A percentile compares a stretch with the other conserved stretches of the same genome.
phyloP scores from a whole-genome alignment of 306 rosid species.

The Boehmeria nivea region DNA sequence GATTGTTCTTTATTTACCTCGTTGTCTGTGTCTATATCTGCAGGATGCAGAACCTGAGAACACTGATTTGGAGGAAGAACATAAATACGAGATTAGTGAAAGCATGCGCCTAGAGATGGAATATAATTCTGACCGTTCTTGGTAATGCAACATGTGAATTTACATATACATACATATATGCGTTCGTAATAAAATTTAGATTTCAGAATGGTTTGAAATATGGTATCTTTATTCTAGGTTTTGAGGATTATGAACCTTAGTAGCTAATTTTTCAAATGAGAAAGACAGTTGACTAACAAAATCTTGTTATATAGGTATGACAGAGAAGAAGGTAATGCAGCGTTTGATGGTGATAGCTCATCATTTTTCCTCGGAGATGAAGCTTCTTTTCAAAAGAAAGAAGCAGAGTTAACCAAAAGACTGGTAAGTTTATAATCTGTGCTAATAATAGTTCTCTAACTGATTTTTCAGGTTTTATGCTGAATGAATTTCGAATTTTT shows the following conservation, averaged over 20 bases:
- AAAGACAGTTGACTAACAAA: conserved; percentile 14
- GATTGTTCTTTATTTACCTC: background rate
- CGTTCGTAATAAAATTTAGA: background rate
- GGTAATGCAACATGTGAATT: conserved; percentile 42
- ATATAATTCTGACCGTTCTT: conserved; percentile 85
- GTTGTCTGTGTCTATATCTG: conserved; percentile 9
- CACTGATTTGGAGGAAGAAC: conserved; percentile 44
- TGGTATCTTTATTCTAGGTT: background rate
- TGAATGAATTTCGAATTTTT: background rate
- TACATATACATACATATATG: background rate
- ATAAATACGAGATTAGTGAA: conserved; percentile 75
- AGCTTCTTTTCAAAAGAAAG: conserved; percentile 90
- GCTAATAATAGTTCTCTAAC: too few relatives aligned
- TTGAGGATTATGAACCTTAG: background rate
- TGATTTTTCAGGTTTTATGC: background rate
- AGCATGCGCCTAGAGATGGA: conserved; percentile 95
- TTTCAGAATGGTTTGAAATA: too few relatives aligned
- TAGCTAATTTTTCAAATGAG: background rate
- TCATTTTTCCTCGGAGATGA: conserved; percentile 79
- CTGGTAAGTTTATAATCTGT: conserved; percentile 44
- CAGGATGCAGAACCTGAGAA: conserved; percentile 56
- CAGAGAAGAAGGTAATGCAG: conserved; percentile 88
- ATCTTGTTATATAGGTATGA: conserved; percentile 64
- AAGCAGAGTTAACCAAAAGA: conserved; percentile 93
- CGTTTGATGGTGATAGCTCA: conserved; percentile 73